Conservation (phyloP, 2,329 filamentous ascomycete species). For the Xylaria sp. region DNA sequence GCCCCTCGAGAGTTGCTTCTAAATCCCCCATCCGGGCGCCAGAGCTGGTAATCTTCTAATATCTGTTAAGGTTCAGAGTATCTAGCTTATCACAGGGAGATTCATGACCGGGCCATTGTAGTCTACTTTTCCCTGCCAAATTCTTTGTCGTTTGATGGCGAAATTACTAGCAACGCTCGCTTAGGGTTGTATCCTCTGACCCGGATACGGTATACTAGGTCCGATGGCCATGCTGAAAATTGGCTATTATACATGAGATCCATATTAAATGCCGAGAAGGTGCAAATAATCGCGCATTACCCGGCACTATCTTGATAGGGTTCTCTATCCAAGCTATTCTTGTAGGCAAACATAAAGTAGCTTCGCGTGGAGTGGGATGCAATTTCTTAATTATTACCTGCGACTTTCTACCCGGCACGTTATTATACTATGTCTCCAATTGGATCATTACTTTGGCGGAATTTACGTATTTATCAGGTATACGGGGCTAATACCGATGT, state of each 20-base stretch:
- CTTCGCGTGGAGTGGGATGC: background rate
- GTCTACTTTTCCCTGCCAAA: background rate
- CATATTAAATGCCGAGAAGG: conserved; percentile 1
- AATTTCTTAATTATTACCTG: background rate
- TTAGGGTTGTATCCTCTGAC: conserved; percentile 4
- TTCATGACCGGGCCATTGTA: background rate
- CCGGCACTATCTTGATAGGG: conserved; percentile 2
- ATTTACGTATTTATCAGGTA: conserved; percentile 75
- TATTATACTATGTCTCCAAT: conserved; percentile 56
- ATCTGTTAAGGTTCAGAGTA: background rate
- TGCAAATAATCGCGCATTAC: conserved; percentile 27
- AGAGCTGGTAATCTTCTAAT: conserved; percentile 10
- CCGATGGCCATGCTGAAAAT: background rate
- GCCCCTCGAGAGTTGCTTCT: conserved; percentile 39
- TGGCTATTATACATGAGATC: conserved; percentile 2
- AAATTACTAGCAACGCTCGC: background rate
- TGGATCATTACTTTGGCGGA: conserved; percentile 73
- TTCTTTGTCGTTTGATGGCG: background rate
- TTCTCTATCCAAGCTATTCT: background rate
- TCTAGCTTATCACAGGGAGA: background rate
- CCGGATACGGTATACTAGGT: background rate
- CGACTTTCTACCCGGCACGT: background rate
- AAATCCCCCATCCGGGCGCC: conserved; percentile 21
- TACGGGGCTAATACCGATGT: conserved; percentile 88
- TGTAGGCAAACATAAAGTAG: background rate